Evolutionary conservation across 129 eudicot genomes (phyloP), one percentile per base, ranked within the genome.

Genomic region (Lactuca sativa): DNA sequence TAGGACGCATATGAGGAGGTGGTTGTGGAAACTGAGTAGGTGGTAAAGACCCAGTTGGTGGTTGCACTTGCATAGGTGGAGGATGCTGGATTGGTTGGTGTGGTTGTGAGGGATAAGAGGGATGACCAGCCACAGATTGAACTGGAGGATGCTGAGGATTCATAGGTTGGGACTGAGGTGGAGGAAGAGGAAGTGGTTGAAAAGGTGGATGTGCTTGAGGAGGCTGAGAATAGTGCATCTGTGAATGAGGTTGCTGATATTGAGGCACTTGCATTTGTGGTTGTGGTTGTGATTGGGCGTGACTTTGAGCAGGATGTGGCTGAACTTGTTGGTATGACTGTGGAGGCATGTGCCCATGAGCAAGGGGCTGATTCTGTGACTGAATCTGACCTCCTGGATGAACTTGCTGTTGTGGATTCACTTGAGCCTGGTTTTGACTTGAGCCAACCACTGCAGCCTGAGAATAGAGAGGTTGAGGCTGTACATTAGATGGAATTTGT

Each of bases 191-290:
- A 64, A 64, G 84, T 4, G 82, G 59, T 62, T 80, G 79, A 25
- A 82, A 74, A 41, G 67, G 88, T 4, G 60, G 83, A 31, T 47
- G 78, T 64, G 41, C 71, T 32, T 73, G 78, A 74, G 72, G 59
- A 11, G 74, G 73, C 51, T 66, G 79, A 73, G 78, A 12, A 38
- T 72, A 84, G 48, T 83, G 82, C 74, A 76, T 74, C 74, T 80
- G 90, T 44, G 78, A 71, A 37, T 63, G 90, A 56, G 86, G 74
- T 76, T 93, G 98, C 79, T 81, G 95, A 82, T 69, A 77, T 69
- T 70, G 95, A 77, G 96, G 88, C 70, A 64, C 70, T 75, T 84
- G 96, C 79, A 82, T 56, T 30, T 72, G 81, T 60, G 77, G 85
- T 76, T 84, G 96, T 77, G 80, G 53, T 30, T 72, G 81, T 60